These are phyloP conservation scores for Acrocalymma vagum DNA, from an alignment of 2,329 filamentous ascomycete species.

Conservation along the genomic window DNA sequence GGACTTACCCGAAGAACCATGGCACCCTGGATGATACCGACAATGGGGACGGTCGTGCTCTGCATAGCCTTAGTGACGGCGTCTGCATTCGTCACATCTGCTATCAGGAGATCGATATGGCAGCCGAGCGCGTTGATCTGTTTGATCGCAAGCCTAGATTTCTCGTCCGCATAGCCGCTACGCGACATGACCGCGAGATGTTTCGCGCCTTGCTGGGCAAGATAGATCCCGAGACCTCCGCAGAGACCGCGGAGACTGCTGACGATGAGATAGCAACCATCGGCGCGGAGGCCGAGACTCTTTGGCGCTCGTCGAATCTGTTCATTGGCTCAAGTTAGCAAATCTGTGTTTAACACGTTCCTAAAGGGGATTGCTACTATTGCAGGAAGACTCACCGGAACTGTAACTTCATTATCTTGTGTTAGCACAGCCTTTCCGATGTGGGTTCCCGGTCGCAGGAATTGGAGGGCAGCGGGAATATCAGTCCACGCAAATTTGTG, in stretches of 20 bases:
- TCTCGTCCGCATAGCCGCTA: conserved; percentile 4
- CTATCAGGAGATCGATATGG: neutral
- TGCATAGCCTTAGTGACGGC: neutral
- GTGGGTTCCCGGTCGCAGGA: conserved; percentile 17
- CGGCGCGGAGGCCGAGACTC: neutral
- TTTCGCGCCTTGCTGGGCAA: conserved; percentile 22
- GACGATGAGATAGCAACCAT: conserved; percentile 24
- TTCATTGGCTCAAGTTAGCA: neutral
- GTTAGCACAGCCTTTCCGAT: conserved; percentile 13
- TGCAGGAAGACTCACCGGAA: too few species aligned
- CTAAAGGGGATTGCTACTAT: too few species aligned
- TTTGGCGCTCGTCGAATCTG: conserved; percentile 3
- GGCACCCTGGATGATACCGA: conserved; percentile 20
- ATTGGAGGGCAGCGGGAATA: conserved; percentile 12
- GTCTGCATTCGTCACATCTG: conserved; percentile 1
- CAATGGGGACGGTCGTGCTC: conserved; percentile 15
- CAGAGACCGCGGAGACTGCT: conserved; percentile 24
- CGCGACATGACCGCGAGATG: conserved; percentile 18
- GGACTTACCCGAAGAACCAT: conserved; percentile 25
- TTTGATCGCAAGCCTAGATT: neutral
- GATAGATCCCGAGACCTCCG: conserved; percentile 17
- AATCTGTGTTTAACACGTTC: conserved; percentile 3
- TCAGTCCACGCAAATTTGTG: conserved; percentile 12
- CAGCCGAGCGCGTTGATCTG: conserved; percentile 3
- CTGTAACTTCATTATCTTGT: neutral